Base-by-base conservation (phyloP, 2,329 filamentous ascomycete species). In the Ilyonectria destructans region DNA sequence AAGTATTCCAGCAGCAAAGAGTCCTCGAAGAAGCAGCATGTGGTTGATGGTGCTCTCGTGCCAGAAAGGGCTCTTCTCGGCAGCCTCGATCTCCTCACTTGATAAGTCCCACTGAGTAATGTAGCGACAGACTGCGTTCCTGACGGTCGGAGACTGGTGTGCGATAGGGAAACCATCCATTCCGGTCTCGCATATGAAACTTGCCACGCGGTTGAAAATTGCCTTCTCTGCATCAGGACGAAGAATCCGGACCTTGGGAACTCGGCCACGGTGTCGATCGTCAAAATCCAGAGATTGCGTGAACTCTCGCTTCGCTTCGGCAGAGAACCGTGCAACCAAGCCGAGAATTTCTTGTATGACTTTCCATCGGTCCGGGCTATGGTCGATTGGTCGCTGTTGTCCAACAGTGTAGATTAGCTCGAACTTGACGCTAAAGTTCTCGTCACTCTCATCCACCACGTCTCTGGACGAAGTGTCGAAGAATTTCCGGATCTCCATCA, bases 401-500 rank as follows among this genome's bases (percentile, higher is more conserved):
- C 90, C 90, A 71, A 91, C 86, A 0, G 89, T 91, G 64, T 92
- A 92, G 1, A 92, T 81, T 0, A 92, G 77, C 71, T 92, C 89
- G 45, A 90, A 91, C 55, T 86, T 88, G 4, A 86, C 83, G 51
- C 84, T 88, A 49, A 92, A 87, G 61, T 88, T 89, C 64, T 92
- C 89, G 55, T 93, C 91, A 46, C 87, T 90, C 76, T 93, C 90
- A 64, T 92, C 90, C 0, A 92, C 81, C 2, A 93, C 83, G 67
- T 91, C 89, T 0, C 89, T 80, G 0, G 85, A 82, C 2, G 77
- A 67, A 0, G 58, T 15, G 33, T 86, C 77, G 1, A 91, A 80
- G 69, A 84, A 86, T 0, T 78, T 26, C n/a, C 89, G 85, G 0
- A 78, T 82, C 0, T 75, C 19, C 0, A 87, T 68, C 17, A 89